phyloP scores from a whole-genome alignment of 495 filamentous ascomycete genomes.

The Tuber indicum region DNA sequence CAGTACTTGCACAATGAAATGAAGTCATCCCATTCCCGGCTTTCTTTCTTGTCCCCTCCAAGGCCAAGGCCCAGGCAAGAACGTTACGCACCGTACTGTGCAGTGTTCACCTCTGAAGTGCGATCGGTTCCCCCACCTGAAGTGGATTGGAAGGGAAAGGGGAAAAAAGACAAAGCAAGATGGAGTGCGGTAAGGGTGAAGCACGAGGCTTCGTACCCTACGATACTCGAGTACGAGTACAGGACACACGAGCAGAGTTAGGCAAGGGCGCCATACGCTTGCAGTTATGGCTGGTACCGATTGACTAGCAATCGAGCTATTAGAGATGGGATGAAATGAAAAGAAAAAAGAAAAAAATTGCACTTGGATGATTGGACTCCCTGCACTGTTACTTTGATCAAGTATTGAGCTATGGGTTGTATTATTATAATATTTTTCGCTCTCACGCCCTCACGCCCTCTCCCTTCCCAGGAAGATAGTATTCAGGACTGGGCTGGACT shows the following conservation, averaged over 20 bases:
- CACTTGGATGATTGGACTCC: not conserved
- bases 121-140: not conserved
- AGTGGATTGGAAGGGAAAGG: not conserved
- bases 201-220: not conserved
- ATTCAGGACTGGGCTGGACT: not conserved
- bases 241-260: not conserved
- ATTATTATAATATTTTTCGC: not conserved
- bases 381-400: not conserved
- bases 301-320: not conserved
- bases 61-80: not conserved
- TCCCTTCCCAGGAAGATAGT: not conserved
- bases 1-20: not conserved
- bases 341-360: not conserved
- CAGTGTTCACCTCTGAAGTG: not conserved
- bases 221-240: not conserved
- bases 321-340: conserved; percentile 2
- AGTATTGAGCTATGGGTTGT: not conserved
- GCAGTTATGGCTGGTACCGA: not conserved
- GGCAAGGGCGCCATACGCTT: not conserved
- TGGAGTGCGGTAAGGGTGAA: not conserved
- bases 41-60: not conserved
- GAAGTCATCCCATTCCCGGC: not conserved
- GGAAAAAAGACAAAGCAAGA: not conserved
- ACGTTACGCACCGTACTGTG: not conserved
- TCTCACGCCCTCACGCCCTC: not conserved